These are phyloP conservation scores for Chaetothyriales sp. DNA, from an alignment of 2,329 filamentous ascomycete genomes.

Conservation along the genomic window DNA sequence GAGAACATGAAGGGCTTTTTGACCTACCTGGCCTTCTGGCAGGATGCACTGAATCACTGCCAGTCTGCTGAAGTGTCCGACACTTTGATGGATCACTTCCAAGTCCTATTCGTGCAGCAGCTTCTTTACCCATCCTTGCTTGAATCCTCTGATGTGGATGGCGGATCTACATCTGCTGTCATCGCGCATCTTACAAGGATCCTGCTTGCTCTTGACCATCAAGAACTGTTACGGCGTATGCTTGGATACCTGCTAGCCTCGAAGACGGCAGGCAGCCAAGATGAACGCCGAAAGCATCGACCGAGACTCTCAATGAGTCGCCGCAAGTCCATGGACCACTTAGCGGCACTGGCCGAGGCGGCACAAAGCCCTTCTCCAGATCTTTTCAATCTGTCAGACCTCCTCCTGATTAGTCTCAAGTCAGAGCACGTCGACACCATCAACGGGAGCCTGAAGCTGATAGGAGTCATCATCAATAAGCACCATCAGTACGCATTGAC, in stretches of 20 bases:
- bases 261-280: constrained; percentile 13
- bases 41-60: constrained; percentile 94
- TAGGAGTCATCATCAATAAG: constrained; percentile 71
- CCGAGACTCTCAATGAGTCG: constrained; percentile 49
- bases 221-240: constrained; percentile 86
- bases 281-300: constrained; percentile 35
- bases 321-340: constrained; percentile 76
- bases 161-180: constrained; percentile 90
- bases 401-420: constrained; percentile 70
- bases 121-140: constrained; percentile 89
- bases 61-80: constrained; percentile 81
- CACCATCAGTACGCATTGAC: constrained; percentile 78
- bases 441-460: constrained; percentile 71
- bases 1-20: constrained; percentile 86
- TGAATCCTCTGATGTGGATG: constrained; percentile 93
- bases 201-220: constrained; percentile 79
- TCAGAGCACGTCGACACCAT: constrained; percentile 82
- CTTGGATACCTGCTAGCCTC: constrained; percentile 82
- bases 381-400: constrained; percentile 84
- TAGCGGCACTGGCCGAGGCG: constrained; percentile 63
- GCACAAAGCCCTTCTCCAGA: constrained; percentile 67
- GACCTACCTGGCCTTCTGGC: constrained; percentile 93
- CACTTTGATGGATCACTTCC: constrained; percentile 89
- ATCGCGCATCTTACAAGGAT: constrained; percentile 85
- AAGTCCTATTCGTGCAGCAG: constrained; percentile 90